Percentiles rank a stretch among this genome's conserved stretches.
These are phyloP conservation scores for Globisporangium uncinulatum DNA, from an alignment of 352 stramenopile species.

Conservation along the genomic window DNA sequence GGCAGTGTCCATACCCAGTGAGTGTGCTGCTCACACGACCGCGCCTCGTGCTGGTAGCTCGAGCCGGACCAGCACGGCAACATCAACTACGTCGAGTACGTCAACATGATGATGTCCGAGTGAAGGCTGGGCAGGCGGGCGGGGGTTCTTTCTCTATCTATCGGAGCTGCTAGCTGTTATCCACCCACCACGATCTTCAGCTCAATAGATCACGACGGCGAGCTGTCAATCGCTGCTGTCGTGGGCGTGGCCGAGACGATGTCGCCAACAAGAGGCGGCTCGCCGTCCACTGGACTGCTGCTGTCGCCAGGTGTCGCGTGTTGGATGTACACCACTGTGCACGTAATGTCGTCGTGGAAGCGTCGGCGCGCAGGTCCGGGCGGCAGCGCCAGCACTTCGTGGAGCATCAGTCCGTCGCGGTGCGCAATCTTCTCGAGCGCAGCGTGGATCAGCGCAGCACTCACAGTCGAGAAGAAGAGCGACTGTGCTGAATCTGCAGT, in stretches of 20 bases:
- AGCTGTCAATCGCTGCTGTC: neutral
- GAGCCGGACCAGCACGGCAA: constrained; percentile 89
- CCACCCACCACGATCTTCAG: neutral
- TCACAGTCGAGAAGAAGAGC: constrained; percentile 50
- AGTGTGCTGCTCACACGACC: neutral
- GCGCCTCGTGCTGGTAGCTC: constrained; percentile 41
- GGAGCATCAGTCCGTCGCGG: constrained; percentile 60
- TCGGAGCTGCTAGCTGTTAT: neutral
- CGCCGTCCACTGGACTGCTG: neutral
- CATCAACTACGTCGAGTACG: constrained; percentile 93
- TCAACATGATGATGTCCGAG: constrained; percentile 95
- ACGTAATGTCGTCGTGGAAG: constrained; percentile 79
- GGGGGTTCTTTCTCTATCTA: neutral
- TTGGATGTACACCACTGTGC: constrained; percentile 63
- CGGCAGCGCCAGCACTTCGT: constrained; percentile 56
- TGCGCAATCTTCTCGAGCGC: constrained; percentile 66
- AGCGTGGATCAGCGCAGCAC: constrained; percentile 59
- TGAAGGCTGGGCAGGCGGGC: constrained; percentile 15
- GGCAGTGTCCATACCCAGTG: neutral
- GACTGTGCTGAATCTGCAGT: constrained; percentile 32
- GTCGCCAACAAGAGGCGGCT: neutral
- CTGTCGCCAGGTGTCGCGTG: constrained; percentile 8
- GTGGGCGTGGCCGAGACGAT: neutral
- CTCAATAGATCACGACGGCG: constrained; percentile 4
- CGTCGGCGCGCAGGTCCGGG: constrained; percentile 41